Evolutionary conservation across 192 early-diverging fungal species (phyloP).

Genomic region (Coemansia sp.): DNA sequence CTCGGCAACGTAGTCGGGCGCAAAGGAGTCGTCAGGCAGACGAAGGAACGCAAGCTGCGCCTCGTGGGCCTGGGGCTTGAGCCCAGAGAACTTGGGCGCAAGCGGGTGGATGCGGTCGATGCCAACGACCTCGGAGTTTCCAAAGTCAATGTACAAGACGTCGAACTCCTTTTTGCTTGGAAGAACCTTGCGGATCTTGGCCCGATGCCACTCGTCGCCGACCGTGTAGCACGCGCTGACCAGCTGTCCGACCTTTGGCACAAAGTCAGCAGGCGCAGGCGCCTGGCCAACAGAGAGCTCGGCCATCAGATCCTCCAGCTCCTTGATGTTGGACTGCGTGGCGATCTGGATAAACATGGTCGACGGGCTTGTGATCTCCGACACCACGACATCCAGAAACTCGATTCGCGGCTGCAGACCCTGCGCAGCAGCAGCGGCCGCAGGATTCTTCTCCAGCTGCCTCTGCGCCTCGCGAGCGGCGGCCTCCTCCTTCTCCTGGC

Average conservation of each 20-base stretch:
- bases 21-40: slow-evolving; percentile 54
- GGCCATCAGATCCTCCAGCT: slow-evolving; percentile 82
- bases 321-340: slow-evolving; percentile 55
- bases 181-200: slow-evolving; percentile 68
- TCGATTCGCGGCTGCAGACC: slow-evolving; percentile 58
- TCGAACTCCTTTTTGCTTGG: slow-evolving; percentile 59
- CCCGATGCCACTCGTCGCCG: slow-evolving; percentile 91
- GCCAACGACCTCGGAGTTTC: slow-evolving; percentile 84
- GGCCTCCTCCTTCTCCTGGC: slow-evolving; percentile 44
- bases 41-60: slow-evolving; percentile 82
- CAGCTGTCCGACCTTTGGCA: slow-evolving; percentile 69
- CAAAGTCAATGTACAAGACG: slow-evolving; percentile 92
- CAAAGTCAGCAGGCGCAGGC: slow-evolving; percentile 45
- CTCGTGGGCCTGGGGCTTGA: slow-evolving; percentile 77
- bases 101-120: slow-evolving; percentile 72
- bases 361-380: slow-evolving; percentile 61
- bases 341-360: slow-evolving; percentile 69
- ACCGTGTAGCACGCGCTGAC: slow-evolving; percentile 83
- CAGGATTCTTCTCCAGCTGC: not conserved
- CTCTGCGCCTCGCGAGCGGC: slow-evolving; percentile 38
- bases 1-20: slow-evolving; percentile 76
- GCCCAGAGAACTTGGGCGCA: slow-evolving; percentile 65
- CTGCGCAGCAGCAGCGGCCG: slow-evolving; percentile 30
- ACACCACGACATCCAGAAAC: slow-evolving; percentile 74
- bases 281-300: slow-evolving; percentile 69